Conservation (phyloP, 2,329 filamentous ascomycete genomes). For the Talaromyces pinophilus region DNA sequence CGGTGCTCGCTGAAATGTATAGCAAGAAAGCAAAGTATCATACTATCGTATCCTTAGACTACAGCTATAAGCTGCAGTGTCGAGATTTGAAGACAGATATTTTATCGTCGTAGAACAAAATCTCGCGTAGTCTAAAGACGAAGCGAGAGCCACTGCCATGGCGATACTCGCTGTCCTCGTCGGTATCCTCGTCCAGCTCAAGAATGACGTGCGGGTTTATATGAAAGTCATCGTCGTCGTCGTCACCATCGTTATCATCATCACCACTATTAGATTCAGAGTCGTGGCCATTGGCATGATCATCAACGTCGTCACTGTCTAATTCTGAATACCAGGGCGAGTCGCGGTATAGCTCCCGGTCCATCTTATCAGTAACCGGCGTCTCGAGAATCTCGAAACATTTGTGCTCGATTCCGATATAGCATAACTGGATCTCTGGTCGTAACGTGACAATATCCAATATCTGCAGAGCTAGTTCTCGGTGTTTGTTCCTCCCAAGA, state of each 20-base stretch:
- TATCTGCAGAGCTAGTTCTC: constrained; percentile 73
- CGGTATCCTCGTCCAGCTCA: constrained; percentile 41
- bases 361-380: constrained; percentile 40
- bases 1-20: constrained; percentile 8
- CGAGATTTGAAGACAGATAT: constrained; percentile 77
- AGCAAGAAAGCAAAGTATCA: not conserved
- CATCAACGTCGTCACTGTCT: constrained; percentile 41
- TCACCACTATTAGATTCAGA: constrained; percentile 38
- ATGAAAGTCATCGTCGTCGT: constrained; percentile 51
- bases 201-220: not conserved
- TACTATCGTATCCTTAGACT: not conserved
- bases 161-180: constrained; percentile 53
- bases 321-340: constrained; percentile 28
- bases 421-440: constrained; percentile 74
- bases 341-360: constrained; percentile 22
- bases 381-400: constrained; percentile 80
- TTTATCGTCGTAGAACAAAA: constrained; percentile 82
- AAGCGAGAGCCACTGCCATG: constrained; percentile 46
- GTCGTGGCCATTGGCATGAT: constrained; percentile 28
- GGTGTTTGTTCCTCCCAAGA: constrained; percentile 55
- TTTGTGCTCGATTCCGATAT: constrained; percentile 73
- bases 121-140: constrained; percentile 69
- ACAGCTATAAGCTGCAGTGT: constrained; percentile 54
- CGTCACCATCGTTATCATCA: constrained; percentile 53
- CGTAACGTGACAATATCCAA: constrained; percentile 75